Conservation (phyloP, 225 moss, liverwort and hornwort genomes). For the Sphagnum tenellum region DNA sequence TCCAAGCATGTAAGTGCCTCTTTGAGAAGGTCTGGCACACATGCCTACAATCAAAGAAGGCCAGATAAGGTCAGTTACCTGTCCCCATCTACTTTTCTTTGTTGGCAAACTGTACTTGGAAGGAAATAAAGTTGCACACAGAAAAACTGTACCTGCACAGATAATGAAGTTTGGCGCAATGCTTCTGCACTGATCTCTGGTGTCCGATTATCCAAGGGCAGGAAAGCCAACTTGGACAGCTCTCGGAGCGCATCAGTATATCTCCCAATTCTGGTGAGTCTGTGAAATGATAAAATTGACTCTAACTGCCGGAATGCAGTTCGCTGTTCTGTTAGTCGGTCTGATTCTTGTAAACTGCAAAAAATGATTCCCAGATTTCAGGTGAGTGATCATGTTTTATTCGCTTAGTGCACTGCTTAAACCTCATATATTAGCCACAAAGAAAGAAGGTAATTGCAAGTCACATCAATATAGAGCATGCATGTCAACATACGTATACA, state of each 20-base stretch:
- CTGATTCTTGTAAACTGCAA: slow-evolving; percentile 57
- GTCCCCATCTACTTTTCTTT: no score
- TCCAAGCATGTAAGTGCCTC: slow-evolving; percentile 88
- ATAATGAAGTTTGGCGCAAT: slow-evolving; percentile 61
- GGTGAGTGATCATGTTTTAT: no score
- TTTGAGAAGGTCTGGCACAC: slow-evolving; percentile 85
- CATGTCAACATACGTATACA: no score
- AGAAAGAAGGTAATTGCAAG: no score
- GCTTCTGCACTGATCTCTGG: slow-evolving; percentile 79
- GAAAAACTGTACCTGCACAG: slow-evolving; percentile 49
- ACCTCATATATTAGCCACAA: no score
- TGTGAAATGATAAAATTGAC: slow-evolving; percentile 73
- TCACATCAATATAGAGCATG: no score
- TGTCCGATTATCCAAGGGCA: slow-evolving; percentile 67
- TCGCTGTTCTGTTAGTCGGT: slow-evolving; percentile 71
- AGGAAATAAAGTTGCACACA: no score
- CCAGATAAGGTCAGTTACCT: no score
- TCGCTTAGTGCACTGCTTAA: no score
- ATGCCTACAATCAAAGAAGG: slow-evolving; percentile 38
- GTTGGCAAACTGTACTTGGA: no score
- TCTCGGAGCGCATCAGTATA: slow-evolving; percentile 85
- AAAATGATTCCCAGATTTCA: neutral
- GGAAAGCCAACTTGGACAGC: slow-evolving; percentile 75
- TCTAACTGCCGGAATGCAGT: slow-evolving; percentile 92
- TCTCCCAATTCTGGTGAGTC: slow-evolving; percentile 53